phyloP scores from a whole-genome alignment of 495 filamentous ascomycete species.

The Recurvomyces mirabilis region DNA sequence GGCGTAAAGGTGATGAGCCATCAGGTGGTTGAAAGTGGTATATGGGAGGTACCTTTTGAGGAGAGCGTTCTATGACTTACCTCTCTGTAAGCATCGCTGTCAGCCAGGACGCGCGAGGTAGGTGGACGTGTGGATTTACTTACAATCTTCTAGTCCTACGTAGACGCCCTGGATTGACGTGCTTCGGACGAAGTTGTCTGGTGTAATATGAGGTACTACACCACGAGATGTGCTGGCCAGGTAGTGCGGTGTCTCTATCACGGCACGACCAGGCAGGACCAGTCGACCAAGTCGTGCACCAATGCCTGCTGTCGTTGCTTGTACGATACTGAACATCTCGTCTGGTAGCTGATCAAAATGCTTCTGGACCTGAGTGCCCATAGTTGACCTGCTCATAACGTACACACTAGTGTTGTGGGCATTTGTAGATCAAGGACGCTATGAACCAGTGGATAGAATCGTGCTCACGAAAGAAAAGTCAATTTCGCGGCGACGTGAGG shows the following conservation, averaged over 20 bases:
- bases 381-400: background rate
- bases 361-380: background rate
- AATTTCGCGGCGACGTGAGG: too few relatives aligned
- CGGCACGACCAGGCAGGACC: conserved; percentile 43
- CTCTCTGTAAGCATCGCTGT: conserved; percentile 26
- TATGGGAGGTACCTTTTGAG: conserved; percentile 41
- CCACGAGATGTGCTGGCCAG: conserved; percentile 72
- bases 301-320: conserved; percentile 9
- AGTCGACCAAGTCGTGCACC: conserved; percentile 48
- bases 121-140: conserved; percentile 27
- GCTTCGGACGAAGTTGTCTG: conserved; percentile 62
- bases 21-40: conserved; percentile 29
- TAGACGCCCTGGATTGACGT: conserved; percentile 59
- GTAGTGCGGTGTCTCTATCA: conserved; percentile 70
- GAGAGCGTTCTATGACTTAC: conserved; percentile 65
- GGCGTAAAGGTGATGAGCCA: conserved; percentile 48
- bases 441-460: too few relatives aligned
- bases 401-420: too few relatives aligned
- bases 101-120: conserved; percentile 22
- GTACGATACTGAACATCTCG: conserved; percentile 35
- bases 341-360: conserved; percentile 8
- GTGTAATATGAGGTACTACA: conserved; percentile 72
- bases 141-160: conserved; percentile 87
- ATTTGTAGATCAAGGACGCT: too few relatives aligned
- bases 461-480: too few relatives aligned